Conservation (phyloP, 805 yeast genomes). For the Candida peoriensis region DNA sequence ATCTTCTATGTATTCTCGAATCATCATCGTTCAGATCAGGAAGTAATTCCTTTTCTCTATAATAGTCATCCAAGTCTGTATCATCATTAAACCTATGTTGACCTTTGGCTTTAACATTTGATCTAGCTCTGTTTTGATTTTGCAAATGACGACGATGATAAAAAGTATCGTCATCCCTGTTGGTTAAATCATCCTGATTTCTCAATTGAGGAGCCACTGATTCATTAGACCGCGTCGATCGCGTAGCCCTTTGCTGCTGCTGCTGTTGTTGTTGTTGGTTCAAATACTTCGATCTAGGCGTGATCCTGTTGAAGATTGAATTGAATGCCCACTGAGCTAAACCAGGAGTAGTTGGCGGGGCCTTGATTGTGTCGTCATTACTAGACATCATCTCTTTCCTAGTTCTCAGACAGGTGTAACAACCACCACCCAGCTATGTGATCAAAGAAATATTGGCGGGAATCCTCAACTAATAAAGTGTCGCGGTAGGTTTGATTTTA, state of each 20-base stretch:
- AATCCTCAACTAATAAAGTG: no score
- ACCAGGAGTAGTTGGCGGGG: slow-evolving; percentile 24
- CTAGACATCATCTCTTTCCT: no score
- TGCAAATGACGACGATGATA: slow-evolving; percentile 11
- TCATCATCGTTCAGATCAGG: slow-evolving; percentile 14
- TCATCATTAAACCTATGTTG: neutral
- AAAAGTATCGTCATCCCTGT: slow-evolving; percentile 3
- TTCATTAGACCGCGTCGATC: no score
- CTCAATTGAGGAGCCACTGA: no score
- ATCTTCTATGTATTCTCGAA: slow-evolving; percentile 5
- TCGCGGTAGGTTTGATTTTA: no score
- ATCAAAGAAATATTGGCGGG: no score
- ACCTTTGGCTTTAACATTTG: no score
- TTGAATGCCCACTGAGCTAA: slow-evolving; percentile 23
- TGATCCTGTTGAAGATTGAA: slow-evolving; percentile 21
- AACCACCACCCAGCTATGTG: no score
- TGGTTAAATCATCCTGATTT: no score
- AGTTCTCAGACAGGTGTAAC: no score
- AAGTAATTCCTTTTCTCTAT: slow-evolving; percentile 17
- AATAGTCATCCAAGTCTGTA: slow-evolving; percentile 3
- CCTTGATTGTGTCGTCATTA: no score
- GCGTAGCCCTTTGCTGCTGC: neutral
- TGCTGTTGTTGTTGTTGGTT: slow-evolving; percentile 4
- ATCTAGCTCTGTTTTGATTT: neutral
- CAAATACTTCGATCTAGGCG: slow-evolving; percentile 23